Evolutionary conservation across 2,329 filamentous ascomycete genomes (phyloP).

Genomic region (Exophiala spinifera): DNA sequence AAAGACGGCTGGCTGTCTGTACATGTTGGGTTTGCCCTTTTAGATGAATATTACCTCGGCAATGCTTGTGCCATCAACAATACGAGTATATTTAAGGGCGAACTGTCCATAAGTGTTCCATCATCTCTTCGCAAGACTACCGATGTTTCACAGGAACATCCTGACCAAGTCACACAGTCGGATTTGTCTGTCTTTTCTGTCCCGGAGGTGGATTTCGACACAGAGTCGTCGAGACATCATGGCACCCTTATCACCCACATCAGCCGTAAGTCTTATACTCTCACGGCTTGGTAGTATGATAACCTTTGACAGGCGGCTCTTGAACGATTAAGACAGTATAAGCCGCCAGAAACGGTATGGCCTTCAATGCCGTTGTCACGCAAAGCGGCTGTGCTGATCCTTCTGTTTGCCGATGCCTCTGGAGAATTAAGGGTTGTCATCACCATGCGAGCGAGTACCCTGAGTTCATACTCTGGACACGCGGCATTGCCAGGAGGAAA

Average conservation of each 20-base stretch:
- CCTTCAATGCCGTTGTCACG: constrained; percentile 57
- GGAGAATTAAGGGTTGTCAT: constrained; percentile 71
- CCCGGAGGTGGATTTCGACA: constrained; percentile 10
- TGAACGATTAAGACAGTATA: constrained; percentile 54
- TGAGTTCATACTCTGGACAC: constrained; percentile 71
- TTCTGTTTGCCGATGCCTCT: constrained; percentile 78
- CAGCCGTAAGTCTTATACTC: constrained; percentile 16
- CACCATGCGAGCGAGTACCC: constrained; percentile 58
- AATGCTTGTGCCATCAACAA: not conserved
- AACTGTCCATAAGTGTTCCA: not conserved
- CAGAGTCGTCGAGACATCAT: constrained; percentile 16
- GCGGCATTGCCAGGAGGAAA: constrained; percentile 82
- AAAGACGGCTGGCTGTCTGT: too few species aligned
- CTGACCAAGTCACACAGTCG: not conserved
- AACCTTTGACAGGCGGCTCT: constrained; percentile 47
- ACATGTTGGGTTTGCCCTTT: not conserved
- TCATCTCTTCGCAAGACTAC: not conserved
- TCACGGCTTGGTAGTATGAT: not conserved
- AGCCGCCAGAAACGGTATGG: constrained; percentile 57
- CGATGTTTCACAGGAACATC: constrained; percentile 13
- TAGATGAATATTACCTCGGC: constrained; percentile 1
- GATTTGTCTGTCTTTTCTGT: not conserved
- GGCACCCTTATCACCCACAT: constrained; percentile 22
- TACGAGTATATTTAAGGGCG: not conserved
- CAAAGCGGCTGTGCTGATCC: constrained; percentile 80